Percentiles rank a stretch among this genome's conserved stretches.
phyloP scores from a whole-genome alignment of 176 grass and related monocot species.

The Cenchrus americanus region DNA sequence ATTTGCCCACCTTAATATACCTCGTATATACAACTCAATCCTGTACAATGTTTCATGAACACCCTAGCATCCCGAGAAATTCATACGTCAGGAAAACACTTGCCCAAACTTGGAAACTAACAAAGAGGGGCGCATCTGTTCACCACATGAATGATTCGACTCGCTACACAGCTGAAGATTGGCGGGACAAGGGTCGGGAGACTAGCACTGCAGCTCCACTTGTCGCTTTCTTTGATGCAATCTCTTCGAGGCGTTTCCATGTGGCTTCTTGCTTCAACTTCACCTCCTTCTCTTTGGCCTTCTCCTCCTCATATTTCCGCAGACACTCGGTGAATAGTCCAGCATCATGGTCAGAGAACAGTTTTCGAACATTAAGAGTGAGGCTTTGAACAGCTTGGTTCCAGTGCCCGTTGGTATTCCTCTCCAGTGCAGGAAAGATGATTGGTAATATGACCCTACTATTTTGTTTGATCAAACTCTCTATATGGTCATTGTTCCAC shows the following conservation, averaged over 20 bases:
- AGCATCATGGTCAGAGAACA: conserved; percentile 72
- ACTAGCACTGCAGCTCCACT: conserved; percentile 69
- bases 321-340: conserved; percentile 59
- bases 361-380: conserved; percentile 72
- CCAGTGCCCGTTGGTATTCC: conserved; percentile 67
- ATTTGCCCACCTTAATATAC: conserved; percentile 65
- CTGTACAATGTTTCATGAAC: conserved; percentile 53
- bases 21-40: conserved; percentile 70
- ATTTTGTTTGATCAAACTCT: conserved; percentile 69
- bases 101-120: neutral
- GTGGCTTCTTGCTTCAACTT: conserved; percentile 61
- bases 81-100: conserved; percentile 29
- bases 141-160: conserved; percentile 39
- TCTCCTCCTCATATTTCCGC: conserved; percentile 65
- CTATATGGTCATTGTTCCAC: conserved; percentile 86
- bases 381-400: conserved; percentile 88
- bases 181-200: conserved; percentile 39
- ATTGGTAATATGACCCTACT: conserved; percentile 75
- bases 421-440: conserved; percentile 78
- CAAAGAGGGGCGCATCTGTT: conserved; percentile 10
- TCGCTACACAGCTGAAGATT: conserved; percentile 51
- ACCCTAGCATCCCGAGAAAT: conserved; percentile 40
- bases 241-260: conserved; percentile 79
- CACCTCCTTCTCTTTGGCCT: conserved; percentile 57
- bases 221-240: conserved; percentile 65